Conservation (phyloP, 495 filamentous ascomycete species). For the Penicillium tannophilum region DNA sequence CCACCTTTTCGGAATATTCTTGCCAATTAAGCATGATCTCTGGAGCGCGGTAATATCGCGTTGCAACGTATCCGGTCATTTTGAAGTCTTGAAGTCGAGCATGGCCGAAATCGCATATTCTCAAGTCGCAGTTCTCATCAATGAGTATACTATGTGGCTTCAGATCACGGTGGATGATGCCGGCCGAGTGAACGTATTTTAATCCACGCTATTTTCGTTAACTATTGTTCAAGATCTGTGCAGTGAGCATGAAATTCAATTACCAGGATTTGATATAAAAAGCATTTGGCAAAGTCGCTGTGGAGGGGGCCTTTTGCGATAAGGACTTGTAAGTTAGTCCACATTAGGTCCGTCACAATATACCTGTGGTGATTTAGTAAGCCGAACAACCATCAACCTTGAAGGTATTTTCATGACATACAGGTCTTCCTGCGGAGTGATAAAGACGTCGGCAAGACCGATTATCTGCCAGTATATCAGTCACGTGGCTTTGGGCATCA, state of each 20-base stretch:
- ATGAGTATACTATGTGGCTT: slow-evolving; percentile 93
- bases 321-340: slow-evolving; percentile 85
- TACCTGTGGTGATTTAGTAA: slow-evolving; percentile 53
- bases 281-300: slow-evolving; percentile 94
- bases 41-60: slow-evolving; percentile 89
- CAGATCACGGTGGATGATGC: slow-evolving; percentile 88
- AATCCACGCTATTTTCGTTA: slow-evolving; percentile 62
- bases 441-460: slow-evolving; percentile 94
- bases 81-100: slow-evolving; percentile 92
- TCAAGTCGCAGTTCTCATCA: slow-evolving; percentile 94
- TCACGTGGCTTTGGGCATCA: background rate
- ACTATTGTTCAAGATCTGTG: slow-evolving; percentile 38
- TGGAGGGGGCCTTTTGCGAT: slow-evolving; percentile 85
- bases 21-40: slow-evolving; percentile 99
- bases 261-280: slow-evolving; percentile 91
- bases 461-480: slow-evolving; percentile 65
- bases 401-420: slow-evolving; percentile 79
- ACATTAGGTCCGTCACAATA: slow-evolving; percentile 90
- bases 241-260: background rate
- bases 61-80: slow-evolving; percentile 97
- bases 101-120: slow-evolving; percentile 93
- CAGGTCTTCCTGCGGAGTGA: slow-evolving; percentile 92
- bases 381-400: slow-evolving; percentile 36
- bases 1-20: slow-evolving; percentile 92
- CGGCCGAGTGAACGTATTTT: slow-evolving; percentile 94